A percentile compares a stretch with the other conserved stretches of the same genome.
These are phyloP conservation scores for Discostella pseudostelligera DNA, from an alignment of 108 stramenopile species.

Conservation along the genomic window DNA sequence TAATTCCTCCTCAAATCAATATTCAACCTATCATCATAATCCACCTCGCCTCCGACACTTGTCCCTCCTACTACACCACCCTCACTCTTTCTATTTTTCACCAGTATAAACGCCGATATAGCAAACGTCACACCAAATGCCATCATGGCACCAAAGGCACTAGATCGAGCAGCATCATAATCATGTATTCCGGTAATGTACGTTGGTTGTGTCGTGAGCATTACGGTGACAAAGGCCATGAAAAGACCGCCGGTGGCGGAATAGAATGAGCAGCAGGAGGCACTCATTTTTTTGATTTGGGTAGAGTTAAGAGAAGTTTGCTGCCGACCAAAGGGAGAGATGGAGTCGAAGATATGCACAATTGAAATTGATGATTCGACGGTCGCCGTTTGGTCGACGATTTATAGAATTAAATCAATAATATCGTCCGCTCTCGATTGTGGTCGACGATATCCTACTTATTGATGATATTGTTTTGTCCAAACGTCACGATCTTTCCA, in stretches of 20 bases:
- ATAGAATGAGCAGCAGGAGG: constrained; percentile 40
- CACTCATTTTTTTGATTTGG: constrained; percentile 26
- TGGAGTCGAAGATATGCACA: no score
- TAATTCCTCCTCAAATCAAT: constrained; percentile 36
- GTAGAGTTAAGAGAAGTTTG: no score
- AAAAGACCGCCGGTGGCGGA: constrained; percentile 43
- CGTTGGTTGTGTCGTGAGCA: constrained; percentile 39
- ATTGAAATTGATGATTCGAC: no score
- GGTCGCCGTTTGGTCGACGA: no score
- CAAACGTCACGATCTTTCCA: no score
- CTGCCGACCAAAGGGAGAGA: background rate
- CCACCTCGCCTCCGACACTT: constrained; percentile 15
- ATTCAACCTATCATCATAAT: constrained; percentile 25
- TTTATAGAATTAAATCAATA: no score
- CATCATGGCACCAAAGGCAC: constrained; percentile 41
- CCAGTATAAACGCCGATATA: constrained; percentile 11
- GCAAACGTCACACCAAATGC: constrained; percentile 34
- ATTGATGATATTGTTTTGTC: no score
- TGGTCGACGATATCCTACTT: no score
- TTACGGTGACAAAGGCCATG: constrained; percentile 43
- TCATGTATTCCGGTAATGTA: constrained; percentile 43
- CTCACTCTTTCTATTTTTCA: background rate
- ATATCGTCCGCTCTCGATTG: no score
- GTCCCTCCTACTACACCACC: no score
- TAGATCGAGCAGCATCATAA: constrained; percentile 20